Evolutionary conservation across 441 rosid genomes (phyloP).

Genomic region (Populus hybrid): DNA sequence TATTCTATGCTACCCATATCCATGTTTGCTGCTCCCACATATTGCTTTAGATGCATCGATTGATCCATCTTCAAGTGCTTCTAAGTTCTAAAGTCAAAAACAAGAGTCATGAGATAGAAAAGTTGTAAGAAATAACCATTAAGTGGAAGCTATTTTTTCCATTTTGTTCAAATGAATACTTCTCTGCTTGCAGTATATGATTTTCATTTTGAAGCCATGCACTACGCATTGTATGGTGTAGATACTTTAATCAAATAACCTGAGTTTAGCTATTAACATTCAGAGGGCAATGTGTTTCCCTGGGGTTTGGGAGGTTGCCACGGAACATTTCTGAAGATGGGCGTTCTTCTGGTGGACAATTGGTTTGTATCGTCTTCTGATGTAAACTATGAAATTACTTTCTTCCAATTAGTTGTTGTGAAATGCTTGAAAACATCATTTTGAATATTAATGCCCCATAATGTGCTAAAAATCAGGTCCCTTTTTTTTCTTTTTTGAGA

Average conservation of each 20-base stretch:
- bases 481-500: neutral
- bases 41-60: too few relatives aligned
- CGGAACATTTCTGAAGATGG: slow-evolving; percentile 82
- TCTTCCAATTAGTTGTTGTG: neutral
- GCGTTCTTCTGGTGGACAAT: slow-evolving; percentile 81
- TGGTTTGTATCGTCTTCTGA: slow-evolving; percentile 44
- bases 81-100: too few relatives aligned
- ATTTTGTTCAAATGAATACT: too few relatives aligned
- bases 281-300: slow-evolving; percentile 66
- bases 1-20: too few relatives aligned
- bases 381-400: neutral
- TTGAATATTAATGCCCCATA: neutral
- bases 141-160: too few relatives aligned
- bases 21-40: too few relatives aligned
- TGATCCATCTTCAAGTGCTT: too few relatives aligned
- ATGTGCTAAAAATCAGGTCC: neutral
- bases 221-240: too few relatives aligned
- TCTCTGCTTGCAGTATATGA: neutral
- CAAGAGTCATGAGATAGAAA: too few relatives aligned
- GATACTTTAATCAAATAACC: slow-evolving; percentile 1
- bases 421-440: neutral
- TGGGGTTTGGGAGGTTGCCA: slow-evolving; percentile 96
- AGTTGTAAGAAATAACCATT: too few relatives aligned
- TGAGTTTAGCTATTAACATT: slow-evolving; percentile 14
- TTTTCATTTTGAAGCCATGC: neutral